These are phyloP conservation scores for Aegilops umbellulata DNA, from an alignment of 176 grass and related monocot species.

Conservation along the genomic window DNA sequence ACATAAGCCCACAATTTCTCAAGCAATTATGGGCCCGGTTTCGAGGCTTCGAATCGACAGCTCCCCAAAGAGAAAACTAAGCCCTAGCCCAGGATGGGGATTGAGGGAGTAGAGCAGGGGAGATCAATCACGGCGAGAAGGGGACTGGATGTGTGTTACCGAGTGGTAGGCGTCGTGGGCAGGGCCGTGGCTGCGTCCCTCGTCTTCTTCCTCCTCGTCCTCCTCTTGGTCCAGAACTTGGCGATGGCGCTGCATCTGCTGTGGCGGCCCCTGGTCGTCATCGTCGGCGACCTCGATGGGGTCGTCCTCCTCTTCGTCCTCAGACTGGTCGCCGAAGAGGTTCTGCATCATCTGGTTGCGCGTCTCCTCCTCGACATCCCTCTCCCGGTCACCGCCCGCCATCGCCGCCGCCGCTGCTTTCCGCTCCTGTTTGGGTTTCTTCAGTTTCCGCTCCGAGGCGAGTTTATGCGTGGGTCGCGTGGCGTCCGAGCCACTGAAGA, in stretches of 20 bases:
- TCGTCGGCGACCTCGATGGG: conserved; percentile 62
- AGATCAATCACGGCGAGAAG: background rate
- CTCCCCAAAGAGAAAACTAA: background rate
- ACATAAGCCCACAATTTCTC: background rate
- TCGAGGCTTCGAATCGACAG: background rate
- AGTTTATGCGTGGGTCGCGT: background rate
- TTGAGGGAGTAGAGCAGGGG: background rate
- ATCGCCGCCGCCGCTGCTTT: conserved; percentile 1
- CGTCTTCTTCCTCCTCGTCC: conserved; percentile 32
- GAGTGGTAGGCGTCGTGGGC: conserved; percentile 37
- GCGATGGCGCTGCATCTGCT: conserved; percentile 16
- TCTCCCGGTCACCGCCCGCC: conserved; percentile 50
- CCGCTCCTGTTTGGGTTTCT: background rate
- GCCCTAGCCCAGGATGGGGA: background rate
- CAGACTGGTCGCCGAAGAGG: conserved; percentile 93
- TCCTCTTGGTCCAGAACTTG: conserved; percentile 23
- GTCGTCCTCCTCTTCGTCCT: conserved; percentile 76
- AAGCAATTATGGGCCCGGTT: background rate
- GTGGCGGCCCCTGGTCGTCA: conserved; percentile 35
- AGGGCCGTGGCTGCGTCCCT: conserved; percentile 21
- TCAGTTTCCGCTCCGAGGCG: background rate
- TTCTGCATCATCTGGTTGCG: conserved; percentile 98
- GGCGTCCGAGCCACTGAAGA: background rate
- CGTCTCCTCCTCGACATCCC: conserved; percentile 65
- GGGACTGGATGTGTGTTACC: conserved; percentile 31